Base-by-base conservation (phyloP, 129 eudicot genomes). In the Tagetes erecta region DNA sequence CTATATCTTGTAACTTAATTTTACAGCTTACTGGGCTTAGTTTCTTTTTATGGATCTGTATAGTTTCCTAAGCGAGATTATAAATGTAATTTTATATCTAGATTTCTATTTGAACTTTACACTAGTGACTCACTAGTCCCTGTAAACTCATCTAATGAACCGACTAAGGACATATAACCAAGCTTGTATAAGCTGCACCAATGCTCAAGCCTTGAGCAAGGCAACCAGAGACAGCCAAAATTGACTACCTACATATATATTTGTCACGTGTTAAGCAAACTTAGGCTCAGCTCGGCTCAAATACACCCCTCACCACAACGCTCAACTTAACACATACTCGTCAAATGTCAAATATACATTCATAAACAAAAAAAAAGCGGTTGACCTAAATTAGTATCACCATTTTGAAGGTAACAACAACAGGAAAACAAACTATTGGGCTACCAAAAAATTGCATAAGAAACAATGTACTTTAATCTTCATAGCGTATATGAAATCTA, bases 381-480 rank as follows among this genome's bases (percentile, higher is more conserved):
- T 3, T 33, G 33, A 47, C 52, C 52, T 3, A 35, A 35, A 44
- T 53, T 44, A 20, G 65, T 46, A 74, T 64, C 67, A 52, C 30
- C 50, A 39, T 9, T 3, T 34, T 13, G 50, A 20, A 34, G 5
- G n/a, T 40, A 76, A 1, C 8, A 1, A 64, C 20, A 40, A 12
- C n/a, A n/a, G n/a, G 42, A 64, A 55, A 42, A 58, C 6, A 33
- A 12, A 35, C 5, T 0, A 59, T 13, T 11, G 67, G 1, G 46
- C 76, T 62, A 46, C 7, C 52, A 35, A 80, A 68, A 80, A 6
- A 63, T 62, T n/a, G 58, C 69, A 59, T 45, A 36, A 42, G 49
- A 69, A 10, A n/a, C 7, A 3, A 11, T 51, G 50, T 38, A 8
- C 53, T 6, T 41, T 39, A 13, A 71, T 51, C 27, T 38, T 49